A percentile compares a stretch with the other conserved stretches of the same genome.
phyloP scores from a whole-genome alignment of 129 eudicot species.

The Tagetes patula region DNA sequence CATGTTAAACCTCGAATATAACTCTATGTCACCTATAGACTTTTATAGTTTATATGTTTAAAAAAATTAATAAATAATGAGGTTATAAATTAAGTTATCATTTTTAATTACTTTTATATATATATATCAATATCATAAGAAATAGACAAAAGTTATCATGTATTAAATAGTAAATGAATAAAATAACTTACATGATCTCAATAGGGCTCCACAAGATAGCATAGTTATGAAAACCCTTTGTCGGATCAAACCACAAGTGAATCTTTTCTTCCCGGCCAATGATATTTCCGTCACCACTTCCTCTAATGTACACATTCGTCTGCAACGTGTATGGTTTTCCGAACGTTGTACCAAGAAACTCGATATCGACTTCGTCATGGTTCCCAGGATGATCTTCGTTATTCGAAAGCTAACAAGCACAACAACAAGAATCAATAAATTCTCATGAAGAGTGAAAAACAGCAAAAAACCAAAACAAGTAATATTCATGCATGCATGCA shows the following conservation, averaged over 20 bases:
- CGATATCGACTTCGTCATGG: conserved; percentile 83
- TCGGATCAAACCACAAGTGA: conserved; percentile 91
- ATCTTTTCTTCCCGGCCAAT: conserved; percentile 79
- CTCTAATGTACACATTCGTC: conserved; percentile 82
- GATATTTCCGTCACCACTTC: conserved; percentile 75
- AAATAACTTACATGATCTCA: conserved; percentile 66
- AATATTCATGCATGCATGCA: conserved; percentile 8
- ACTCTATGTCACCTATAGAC: neutral
- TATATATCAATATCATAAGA: neutral
- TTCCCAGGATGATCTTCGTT: conserved; percentile 65
- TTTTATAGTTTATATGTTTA: too few species aligned
- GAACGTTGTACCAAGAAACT: conserved; percentile 80
- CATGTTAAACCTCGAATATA: too few species aligned
- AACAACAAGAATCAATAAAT: neutral
- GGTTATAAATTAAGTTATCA: neutral
- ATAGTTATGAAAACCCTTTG: conserved; percentile 68
- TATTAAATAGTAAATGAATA: neutral
- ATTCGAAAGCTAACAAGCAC: conserved; percentile 61
- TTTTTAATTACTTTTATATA: neutral
- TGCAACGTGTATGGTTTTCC: conserved; percentile 73
- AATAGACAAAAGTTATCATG: conserved; percentile 6
- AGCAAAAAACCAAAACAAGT: neutral
- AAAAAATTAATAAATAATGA: neutral
- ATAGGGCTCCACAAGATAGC: conserved; percentile 78
- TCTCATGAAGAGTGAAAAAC: neutral